phyloP scores from a whole-genome alignment of 2,329 filamentous ascomycete genomes.

The Phoma sp. region DNA sequence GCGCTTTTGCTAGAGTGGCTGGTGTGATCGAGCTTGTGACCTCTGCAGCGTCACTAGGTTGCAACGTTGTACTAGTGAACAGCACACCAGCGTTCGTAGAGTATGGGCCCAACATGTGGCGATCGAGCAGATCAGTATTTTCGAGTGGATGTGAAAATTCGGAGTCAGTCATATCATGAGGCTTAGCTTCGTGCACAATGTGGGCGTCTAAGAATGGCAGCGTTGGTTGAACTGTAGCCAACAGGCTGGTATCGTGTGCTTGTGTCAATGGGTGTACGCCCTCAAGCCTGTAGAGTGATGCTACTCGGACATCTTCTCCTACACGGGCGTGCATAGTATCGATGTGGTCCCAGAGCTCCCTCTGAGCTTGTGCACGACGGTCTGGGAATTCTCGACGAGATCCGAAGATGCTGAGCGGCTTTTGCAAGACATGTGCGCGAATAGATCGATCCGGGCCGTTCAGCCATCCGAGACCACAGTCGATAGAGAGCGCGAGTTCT shows the following conservation, averaged over 20 bases:
- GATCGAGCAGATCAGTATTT: constrained; percentile 28
- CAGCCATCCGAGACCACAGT: constrained; percentile 72
- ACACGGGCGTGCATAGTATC: constrained; percentile 27
- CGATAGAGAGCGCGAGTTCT: constrained; percentile 71
- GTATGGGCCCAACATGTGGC: constrained; percentile 24
- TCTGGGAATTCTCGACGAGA: constrained; percentile 47
- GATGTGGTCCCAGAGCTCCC: constrained; percentile 46
- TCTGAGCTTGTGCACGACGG: constrained; percentile 43
- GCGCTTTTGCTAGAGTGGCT: constrained; percentile 63
- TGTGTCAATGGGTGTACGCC: constrained; percentile 23
- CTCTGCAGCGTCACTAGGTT: constrained; percentile 32
- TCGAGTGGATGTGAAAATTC: constrained; percentile 27
- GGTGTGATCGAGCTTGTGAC: constrained; percentile 56
- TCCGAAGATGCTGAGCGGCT: constrained; percentile 56
- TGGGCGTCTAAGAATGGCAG: constrained; percentile 41
- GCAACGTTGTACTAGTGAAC: constrained; percentile 37
- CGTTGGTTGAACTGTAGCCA: constrained; percentile 27
- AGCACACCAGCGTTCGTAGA: constrained; percentile 37
- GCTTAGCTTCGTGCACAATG: constrained; percentile 36
- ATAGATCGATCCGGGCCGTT: constrained; percentile 65
- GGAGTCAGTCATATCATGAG: constrained; percentile 25
- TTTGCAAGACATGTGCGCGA: constrained; percentile 55
- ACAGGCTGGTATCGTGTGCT: constrained; percentile 16
- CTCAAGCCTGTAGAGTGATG: constrained; percentile 40
- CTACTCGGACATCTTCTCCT: constrained; percentile 33